phyloP scores from a whole-genome alignment of 2,329 filamentous ascomycete species.

The Talaromyces sp. region DNA sequence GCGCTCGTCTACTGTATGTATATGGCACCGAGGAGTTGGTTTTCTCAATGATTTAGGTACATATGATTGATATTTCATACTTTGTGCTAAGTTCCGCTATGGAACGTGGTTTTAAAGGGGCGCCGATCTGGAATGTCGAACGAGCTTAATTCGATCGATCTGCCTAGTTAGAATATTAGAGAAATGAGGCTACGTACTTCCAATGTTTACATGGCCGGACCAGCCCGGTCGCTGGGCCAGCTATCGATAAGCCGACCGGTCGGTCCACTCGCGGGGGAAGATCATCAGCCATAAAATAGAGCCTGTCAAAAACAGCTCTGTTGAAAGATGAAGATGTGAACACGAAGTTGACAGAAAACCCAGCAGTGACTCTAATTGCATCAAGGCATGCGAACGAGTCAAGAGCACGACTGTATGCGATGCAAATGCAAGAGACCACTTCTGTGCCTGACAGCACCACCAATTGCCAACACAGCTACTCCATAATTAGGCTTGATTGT shows the following conservation, averaged over 20 bases:
- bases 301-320: background rate
- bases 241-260: slow-evolving; percentile 18
- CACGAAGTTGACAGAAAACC: no score
- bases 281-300: background rate
- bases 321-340: background rate
- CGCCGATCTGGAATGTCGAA: background rate
- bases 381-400: background rate
- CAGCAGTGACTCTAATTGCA: no score
- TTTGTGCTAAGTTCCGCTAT: background rate
- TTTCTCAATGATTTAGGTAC: background rate
- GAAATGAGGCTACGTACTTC: background rate
- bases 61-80: background rate
- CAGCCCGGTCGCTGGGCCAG: slow-evolving; percentile 20
- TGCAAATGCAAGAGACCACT: background rate
- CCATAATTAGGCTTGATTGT: background rate
- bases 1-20: slow-evolving; percentile 5
- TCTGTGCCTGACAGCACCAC: background rate
- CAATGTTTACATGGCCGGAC: slow-evolving; percentile 14
- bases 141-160: background rate
- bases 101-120: background rate
- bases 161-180: no score
- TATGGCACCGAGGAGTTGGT: background rate
- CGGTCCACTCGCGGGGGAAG: background rate
- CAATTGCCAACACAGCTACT: background rate
- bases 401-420: background rate